phyloP scores from a whole-genome alignment of 257 asterid genomes.

The Misopates orontium region DNA sequence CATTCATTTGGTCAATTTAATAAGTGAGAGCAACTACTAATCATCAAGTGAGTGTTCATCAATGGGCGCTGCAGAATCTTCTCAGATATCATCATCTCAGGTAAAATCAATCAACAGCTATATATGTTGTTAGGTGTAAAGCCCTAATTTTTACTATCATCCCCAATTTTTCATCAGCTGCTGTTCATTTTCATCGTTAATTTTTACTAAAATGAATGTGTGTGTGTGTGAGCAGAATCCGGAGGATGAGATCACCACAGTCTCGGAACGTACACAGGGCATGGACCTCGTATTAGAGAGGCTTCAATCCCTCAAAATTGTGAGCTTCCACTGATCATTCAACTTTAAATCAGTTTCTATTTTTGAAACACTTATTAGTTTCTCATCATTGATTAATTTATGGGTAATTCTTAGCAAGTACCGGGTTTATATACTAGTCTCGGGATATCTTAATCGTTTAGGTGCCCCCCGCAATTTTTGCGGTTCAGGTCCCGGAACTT shows the following conservation, averaged over 20 bases:
- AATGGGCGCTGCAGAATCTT: constrained; percentile 94
- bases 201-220: not conserved
- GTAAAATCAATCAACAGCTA: constrained; percentile 42
- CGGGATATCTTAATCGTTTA: too few species aligned
- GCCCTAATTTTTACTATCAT: not conserved
- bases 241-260: constrained; percentile 78
- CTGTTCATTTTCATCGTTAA: too few species aligned
- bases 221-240: constrained; percentile 33
- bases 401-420: not conserved
- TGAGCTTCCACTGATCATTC: constrained; percentile 35
- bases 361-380: not conserved
- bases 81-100: constrained; percentile 54
- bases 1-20: too few species aligned
- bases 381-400: too few species aligned
- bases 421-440: too few species aligned
- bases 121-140: not conserved
- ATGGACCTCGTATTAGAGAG: constrained; percentile 72
- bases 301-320: constrained; percentile 78
- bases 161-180: too few species aligned
- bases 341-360: not conserved
- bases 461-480: too few species aligned
- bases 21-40: too few species aligned
- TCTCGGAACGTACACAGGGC: constrained; percentile 66
- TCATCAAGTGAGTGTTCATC: not conserved
- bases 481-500: too few species aligned